Evolutionary conservation across 2,329 filamentous ascomycete species (phyloP), one percentile per base, ranked within the genome.

Genomic region (Pseudophaeomoniella oleicola): DNA sequence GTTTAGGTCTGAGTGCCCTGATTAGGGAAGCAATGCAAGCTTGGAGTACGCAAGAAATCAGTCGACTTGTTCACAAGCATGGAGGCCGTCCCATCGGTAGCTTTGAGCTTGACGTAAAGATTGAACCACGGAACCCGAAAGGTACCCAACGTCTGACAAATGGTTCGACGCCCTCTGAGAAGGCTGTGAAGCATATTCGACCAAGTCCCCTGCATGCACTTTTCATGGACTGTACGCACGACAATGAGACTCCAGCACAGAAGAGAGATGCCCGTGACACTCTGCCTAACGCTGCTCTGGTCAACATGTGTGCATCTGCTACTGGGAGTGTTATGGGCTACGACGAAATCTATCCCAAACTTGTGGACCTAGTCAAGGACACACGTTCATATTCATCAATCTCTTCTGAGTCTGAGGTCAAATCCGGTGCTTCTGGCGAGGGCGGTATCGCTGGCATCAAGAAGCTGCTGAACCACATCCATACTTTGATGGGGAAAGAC

Each of bases 191-290:
- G 45, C 79, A 71, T 42, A 87, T 98, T 57, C 83, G 84, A 46
- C 78, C 81, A n/a, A 82, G 77, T 3, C 84, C 87, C 3, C 81
- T 96, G 0, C 87, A 94, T 46, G 90, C 88, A 1, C 65, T 98
- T 1, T 94, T 98, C 59, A 96, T 96, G 86, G 92, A 98, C 55
- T 98, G 92, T 58, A 98, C 92, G 0, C 90, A 98, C 56, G 90
- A 98, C 61, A 98, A 98, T 49, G 88, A 98, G 60, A 81, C 85
- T 2, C 90, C 90, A 1, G 84, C 88, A 1, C 88, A 98, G 58
- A 94, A 94, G 59, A 74, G 92, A 30, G 87, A 94, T 55, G 87
- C 87, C 36, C 75, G 86, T 41, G 92, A 98, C 54, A 96, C 90
- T 0, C 68, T 98, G 6, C 83, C 92, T 5, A 96, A 92, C 51